phyloP scores from a whole-genome alignment of 2,329 filamentous ascomycete species.

The Pseudogymnoascus sp. region DNA sequence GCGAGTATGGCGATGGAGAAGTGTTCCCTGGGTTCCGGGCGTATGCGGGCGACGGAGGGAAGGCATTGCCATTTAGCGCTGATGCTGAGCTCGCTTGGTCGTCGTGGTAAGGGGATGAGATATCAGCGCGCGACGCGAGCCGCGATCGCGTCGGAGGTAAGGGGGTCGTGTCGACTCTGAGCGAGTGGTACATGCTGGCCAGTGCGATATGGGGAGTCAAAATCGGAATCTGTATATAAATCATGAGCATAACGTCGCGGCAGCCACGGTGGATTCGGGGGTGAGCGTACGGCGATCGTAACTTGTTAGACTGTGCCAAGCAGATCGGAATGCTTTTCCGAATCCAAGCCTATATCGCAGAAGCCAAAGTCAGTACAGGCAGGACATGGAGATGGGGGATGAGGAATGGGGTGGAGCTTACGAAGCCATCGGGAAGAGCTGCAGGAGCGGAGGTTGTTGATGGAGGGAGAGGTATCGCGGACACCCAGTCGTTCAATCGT shows the following conservation, averaged over 20 bases:
- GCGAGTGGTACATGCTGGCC: slow-evolving; percentile 84
- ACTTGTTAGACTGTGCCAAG: slow-evolving; percentile 81
- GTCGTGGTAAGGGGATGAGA: slow-evolving; percentile 72
- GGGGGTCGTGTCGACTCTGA: slow-evolving; percentile 70
- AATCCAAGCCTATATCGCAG: slow-evolving; percentile 35
- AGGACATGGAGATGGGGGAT: not conserved
- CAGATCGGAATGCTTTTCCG: slow-evolving; percentile 67
- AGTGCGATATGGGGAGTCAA: slow-evolving; percentile 87
- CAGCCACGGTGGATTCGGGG: slow-evolving; percentile 38
- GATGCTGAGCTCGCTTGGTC: slow-evolving; percentile 52
- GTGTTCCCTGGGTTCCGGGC: slow-evolving; percentile 47
- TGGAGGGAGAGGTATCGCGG: slow-evolving; percentile 7
- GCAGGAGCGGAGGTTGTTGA: slow-evolving; percentile 4
- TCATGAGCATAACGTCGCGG: slow-evolving; percentile 39
- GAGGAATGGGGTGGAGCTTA: slow-evolving; percentile 5
- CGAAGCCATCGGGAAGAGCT: slow-evolving; percentile 10
- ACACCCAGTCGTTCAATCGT: slow-evolving; percentile 11
- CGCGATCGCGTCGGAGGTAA: slow-evolving; percentile 83
- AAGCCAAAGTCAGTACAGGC: not conserved
- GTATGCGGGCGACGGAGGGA: slow-evolving; percentile 36
- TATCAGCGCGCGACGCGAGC: slow-evolving; percentile 79
- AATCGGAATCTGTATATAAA: slow-evolving; percentile 68
- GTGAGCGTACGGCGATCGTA: slow-evolving; percentile 57
- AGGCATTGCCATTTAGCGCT: slow-evolving; percentile 49
- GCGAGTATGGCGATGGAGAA: slow-evolving; percentile 72